A percentile compares a stretch with the other conserved stretches of the same genome.
These are phyloP conservation scores for Metschnikowia continentalis DNA, from an alignment of 805 yeast species.

Conservation along the genomic window DNA sequence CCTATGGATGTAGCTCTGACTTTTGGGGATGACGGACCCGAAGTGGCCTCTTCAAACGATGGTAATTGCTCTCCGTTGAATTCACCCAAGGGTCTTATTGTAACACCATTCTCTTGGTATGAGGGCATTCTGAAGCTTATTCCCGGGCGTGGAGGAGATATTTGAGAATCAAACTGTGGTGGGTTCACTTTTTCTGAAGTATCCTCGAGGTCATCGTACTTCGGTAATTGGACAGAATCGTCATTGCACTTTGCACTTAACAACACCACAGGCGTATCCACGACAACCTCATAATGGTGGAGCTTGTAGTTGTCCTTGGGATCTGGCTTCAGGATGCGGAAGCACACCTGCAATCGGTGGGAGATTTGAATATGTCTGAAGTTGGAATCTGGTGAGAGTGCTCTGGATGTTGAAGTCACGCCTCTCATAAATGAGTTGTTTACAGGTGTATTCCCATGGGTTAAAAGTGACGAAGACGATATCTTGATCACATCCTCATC, in stretches of 20 bases:
- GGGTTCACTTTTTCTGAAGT: constrained; percentile 1
- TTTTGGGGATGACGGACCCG: constrained; percentile 37
- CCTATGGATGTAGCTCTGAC: constrained; percentile 38
- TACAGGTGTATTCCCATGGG: constrained; percentile 20
- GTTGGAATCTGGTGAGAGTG: constrained; percentile 61
- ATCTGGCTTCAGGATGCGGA: constrained; percentile 63
- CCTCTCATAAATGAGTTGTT: constrained; percentile 33
- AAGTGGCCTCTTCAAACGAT: constrained; percentile 62
- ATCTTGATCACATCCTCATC: constrained; percentile 26
- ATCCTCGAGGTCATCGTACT: constrained; percentile 27
- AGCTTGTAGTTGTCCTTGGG: constrained; percentile 40
- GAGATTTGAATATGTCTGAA: constrained; percentile 58
- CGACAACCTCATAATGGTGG: constrained; percentile 77
- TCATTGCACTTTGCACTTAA: constrained; percentile 41
- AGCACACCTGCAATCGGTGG: constrained; percentile 67
- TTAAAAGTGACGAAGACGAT: constrained; percentile 27
- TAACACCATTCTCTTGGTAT: constrained; percentile 28
- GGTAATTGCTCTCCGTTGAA: constrained; percentile 41
- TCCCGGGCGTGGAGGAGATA: constrained; percentile 17
- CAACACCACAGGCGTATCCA: constrained; percentile 66
- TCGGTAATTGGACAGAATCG: constrained; percentile 38
- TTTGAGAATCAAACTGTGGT: not conserved
- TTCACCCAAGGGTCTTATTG: constrained; percentile 26
- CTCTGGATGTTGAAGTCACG: constrained; percentile 31
- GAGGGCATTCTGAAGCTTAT: constrained; percentile 39